These are phyloP conservation scores for Lyophyllum atratum DNA, from an alignment of 768 basidiomycete genomes.

Conservation along the genomic window DNA sequence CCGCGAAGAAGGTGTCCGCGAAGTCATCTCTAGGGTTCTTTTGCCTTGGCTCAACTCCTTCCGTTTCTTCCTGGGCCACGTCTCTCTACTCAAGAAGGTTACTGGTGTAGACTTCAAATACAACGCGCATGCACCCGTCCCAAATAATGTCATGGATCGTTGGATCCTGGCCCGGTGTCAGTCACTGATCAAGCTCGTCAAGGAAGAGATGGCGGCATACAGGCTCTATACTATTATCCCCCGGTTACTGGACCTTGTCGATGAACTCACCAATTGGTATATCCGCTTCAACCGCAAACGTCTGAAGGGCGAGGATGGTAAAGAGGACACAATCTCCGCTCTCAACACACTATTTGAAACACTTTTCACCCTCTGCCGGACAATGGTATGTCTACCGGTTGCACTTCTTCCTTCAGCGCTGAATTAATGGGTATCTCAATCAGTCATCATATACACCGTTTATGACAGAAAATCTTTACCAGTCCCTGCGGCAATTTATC, in stretches of 20 bases:
- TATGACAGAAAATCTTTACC: conserved; percentile 95
- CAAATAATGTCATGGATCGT: conserved; percentile 95
- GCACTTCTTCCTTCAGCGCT: not conserved
- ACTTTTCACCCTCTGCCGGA: conserved; percentile 89
- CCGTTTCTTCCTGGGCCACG: conserved; percentile 99
- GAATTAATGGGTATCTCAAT: not conserved
- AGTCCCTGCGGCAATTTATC: conserved; percentile 83
- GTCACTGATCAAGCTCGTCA: conserved; percentile 89
- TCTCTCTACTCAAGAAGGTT: conserved; percentile 81
- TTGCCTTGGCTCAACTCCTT: conserved; percentile 98
- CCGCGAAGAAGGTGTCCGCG: conserved; percentile 96
- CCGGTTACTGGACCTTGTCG: conserved; percentile 87
- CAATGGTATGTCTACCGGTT: conserved; percentile 65
- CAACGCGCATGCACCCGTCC: conserved; percentile 80
- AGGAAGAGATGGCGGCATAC: conserved; percentile 96
- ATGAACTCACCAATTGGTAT: conserved; percentile 99
- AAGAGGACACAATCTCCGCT: conserved; percentile 83
- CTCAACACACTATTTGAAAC: conserved; percentile 97
- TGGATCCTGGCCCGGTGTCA: conserved; percentile 99
- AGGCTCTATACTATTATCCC: conserved; percentile 97
- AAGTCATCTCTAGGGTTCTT: conserved; percentile 94
- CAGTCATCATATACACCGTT: conserved; percentile 99
- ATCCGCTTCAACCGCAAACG: conserved; percentile 97
- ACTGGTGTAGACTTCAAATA: conserved; percentile 80
- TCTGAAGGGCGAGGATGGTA: conserved; percentile 92